A percentile compares a stretch with the other conserved stretches of the same genome.
phyloP scores from a whole-genome alignment of 768 basidiomycete species.

The Megacollybia marginata region DNA sequence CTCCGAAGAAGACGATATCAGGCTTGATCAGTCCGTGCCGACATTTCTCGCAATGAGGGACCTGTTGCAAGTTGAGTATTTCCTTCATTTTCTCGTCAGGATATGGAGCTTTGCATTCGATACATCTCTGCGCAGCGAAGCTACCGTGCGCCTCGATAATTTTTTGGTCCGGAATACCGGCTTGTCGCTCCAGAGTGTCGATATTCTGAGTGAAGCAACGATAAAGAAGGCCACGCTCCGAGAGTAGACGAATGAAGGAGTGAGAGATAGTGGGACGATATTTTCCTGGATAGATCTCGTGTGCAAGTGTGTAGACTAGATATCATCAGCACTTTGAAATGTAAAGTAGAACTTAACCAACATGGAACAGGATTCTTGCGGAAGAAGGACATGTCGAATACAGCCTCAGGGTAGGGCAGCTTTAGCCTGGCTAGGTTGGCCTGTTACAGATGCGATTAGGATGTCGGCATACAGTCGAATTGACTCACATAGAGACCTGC shows the following conservation, averaged over 20 bases:
- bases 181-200: constrained; percentile 83
- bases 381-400: constrained; percentile 90
- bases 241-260: constrained; percentile 80
- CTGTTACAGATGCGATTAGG: background rate
- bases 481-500: background rate
- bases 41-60: constrained; percentile 53
- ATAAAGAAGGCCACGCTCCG: constrained; percentile 59
- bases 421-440: constrained; percentile 68
- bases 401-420: constrained; percentile 90
- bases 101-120: constrained; percentile 57
- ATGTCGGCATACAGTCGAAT: background rate
- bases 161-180: constrained; percentile 64
- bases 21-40: constrained; percentile 82
- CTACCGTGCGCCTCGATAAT: constrained; percentile 96
- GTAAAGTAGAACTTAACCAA: constrained; percentile 25
- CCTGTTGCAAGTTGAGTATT: constrained; percentile 50
- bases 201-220: constrained; percentile 89
- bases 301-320: constrained; percentile 83
- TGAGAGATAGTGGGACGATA: constrained; percentile 86
- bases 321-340: background rate
- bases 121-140: constrained; percentile 82
- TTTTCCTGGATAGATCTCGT: constrained; percentile 87
- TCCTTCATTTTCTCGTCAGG: constrained; percentile 63
- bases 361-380: constrained; percentile 72
- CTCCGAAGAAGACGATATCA: constrained; percentile 94